Percentiles rank a stretch among this genome's conserved stretches.
phyloP scores from a whole-genome alignment of 139 green algal species.

The Trebouxia sp. region DNA sequence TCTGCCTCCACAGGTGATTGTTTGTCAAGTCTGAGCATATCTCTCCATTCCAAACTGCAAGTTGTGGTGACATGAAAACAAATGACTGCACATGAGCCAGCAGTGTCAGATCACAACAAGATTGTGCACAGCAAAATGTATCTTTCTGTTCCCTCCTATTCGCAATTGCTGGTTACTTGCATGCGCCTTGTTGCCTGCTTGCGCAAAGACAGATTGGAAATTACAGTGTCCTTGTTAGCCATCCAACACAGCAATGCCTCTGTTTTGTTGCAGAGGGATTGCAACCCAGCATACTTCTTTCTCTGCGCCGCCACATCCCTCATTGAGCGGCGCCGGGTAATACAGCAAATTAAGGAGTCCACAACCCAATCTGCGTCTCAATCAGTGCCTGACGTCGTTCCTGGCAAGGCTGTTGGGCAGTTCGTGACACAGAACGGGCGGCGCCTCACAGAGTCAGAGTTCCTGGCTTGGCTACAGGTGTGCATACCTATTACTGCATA shows the following conservation, averaged over 20 bases:
- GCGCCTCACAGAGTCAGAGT: slow-evolving; percentile 40
- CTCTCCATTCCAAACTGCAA: not conserved
- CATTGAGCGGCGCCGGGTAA: slow-evolving; percentile 43
- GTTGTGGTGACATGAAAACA: no score
- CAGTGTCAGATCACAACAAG: no score
- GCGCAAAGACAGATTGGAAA: not conserved
- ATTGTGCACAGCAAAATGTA: no score
- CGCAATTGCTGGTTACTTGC: no score
- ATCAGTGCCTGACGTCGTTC: not conserved
- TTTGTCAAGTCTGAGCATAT: not conserved
- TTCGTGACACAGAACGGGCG: slow-evolving; percentile 4
- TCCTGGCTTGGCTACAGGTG: slow-evolving; percentile 33
- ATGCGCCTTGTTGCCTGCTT: not conserved
- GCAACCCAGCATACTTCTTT: slow-evolving; percentile 46
- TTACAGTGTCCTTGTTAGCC: not conserved
- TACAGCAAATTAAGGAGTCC: not conserved
- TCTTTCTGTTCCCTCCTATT: no score
- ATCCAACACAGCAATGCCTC: not conserved
- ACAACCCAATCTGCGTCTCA: not conserved
- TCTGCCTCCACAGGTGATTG: slow-evolving; percentile 35
- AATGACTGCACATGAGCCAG: no score
- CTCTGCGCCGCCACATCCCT: slow-evolving; percentile 36
- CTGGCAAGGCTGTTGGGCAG: slow-evolving; percentile 39
- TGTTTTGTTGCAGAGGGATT: slow-evolving; percentile 37
- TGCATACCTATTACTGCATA: not conserved